phyloP scores from a whole-genome alignment of 1,284 basidiomycete genomes.

The Boletellus deceptivus region DNA sequence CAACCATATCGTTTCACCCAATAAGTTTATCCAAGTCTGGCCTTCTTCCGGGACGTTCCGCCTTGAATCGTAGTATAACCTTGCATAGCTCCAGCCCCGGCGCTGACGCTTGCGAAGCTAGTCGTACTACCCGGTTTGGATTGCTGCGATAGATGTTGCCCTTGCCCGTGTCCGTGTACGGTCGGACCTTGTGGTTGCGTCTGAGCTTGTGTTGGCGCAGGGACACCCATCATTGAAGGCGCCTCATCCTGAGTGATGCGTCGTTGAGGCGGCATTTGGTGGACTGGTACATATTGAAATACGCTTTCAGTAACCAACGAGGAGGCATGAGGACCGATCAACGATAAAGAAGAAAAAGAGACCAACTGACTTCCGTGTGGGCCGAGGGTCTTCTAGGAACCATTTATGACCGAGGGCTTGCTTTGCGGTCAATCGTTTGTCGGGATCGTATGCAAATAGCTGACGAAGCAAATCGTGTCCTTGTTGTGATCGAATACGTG shows the following conservation, averaged over 20 bases:
- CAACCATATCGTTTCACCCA: neutral
- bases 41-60: slow-evolving; percentile 43
- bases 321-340: slow-evolving; percentile 3
- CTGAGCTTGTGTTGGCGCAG: slow-evolving; percentile 41
- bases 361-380: slow-evolving; percentile 64
- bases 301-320: slow-evolving; percentile 41
- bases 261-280: slow-evolving; percentile 68
- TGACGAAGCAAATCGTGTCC: slow-evolving; percentile 84
- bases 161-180: slow-evolving; percentile 38
- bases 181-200: slow-evolving; percentile 37
- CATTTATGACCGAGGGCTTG: slow-evolving; percentile 80
- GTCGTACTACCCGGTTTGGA: slow-evolving; percentile 48
- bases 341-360: slow-evolving; percentile 1
- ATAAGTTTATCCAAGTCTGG: slow-evolving; percentile 38
- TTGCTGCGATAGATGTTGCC: slow-evolving; percentile 42
- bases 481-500: slow-evolving; percentile 54
- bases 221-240: slow-evolving; percentile 70
- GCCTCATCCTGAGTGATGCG: slow-evolving; percentile 78
- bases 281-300: slow-evolving; percentile 51
- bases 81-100: slow-evolving; percentile 39
- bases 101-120: slow-evolving; percentile 53
- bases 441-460: slow-evolving; percentile 90
- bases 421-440: slow-evolving; percentile 79
- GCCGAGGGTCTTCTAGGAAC: slow-evolving; percentile 76
- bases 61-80: slow-evolving; percentile 33